A percentile compares a stretch with the other conserved stretches of the same genome.
Conservation (phyloP, 176 grass and related monocot species). For the Oryza rufipogon region DNA sequence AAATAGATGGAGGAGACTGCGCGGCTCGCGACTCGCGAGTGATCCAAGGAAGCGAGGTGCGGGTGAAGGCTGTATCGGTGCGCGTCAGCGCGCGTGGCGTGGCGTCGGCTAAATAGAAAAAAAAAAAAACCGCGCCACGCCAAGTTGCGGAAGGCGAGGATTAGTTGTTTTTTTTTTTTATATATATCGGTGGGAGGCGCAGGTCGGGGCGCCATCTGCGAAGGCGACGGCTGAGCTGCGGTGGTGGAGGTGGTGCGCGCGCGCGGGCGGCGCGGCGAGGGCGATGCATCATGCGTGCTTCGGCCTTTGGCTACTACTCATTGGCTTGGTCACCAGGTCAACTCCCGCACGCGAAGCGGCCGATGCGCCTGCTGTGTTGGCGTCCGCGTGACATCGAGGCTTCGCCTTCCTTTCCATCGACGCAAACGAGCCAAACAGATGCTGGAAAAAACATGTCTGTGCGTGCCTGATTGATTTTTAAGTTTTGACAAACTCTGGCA, state of each 20-base stretch:
- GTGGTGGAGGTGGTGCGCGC: no score
- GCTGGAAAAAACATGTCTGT: no score
- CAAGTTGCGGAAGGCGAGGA: conserved; percentile 5
- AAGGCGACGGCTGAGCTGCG: neutral
- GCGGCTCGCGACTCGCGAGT: conserved; percentile 35
- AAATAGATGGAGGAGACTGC: neutral
- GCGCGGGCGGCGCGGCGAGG: no score
- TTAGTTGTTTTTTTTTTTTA: neutral
- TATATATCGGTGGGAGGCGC: conserved; percentile 10
- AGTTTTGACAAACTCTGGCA: no score
- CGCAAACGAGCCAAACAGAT: neutral
- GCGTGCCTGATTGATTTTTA: no score
- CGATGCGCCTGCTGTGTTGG: neutral
- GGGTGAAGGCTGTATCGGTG: conserved; percentile 19
- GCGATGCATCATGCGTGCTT: neutral
- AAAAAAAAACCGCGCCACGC: conserved; percentile 44
- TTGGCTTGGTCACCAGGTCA: neutral
- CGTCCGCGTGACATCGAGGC: neutral
- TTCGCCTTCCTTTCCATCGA: neutral
- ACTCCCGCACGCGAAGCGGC: neutral
- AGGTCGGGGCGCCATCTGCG: neutral
- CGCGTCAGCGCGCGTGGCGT: conserved; percentile 27
- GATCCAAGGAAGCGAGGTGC: conserved; percentile 44
- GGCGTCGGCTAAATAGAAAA: conserved; percentile 48
- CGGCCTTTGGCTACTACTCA: no score